phyloP scores from a whole-genome alignment of 2,329 filamentous ascomycete species.

The Coniochaeta sp. region DNA sequence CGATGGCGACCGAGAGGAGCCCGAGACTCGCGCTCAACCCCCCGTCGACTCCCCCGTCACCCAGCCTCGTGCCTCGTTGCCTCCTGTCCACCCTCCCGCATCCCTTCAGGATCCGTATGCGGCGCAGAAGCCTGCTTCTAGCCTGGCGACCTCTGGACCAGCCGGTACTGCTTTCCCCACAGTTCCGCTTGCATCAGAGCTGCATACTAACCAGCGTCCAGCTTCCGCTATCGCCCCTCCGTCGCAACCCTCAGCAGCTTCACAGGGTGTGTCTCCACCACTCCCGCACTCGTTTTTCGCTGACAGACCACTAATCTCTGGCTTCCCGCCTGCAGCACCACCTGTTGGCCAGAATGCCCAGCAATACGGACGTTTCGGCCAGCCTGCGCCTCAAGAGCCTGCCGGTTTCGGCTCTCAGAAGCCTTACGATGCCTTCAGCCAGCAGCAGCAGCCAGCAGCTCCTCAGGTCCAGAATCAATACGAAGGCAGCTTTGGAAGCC shows the following conservation, averaged over 20 bases:
- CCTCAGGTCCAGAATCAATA: conserved; percentile 45
- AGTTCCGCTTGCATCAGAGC: background rate
- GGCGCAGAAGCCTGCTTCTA: conserved; percentile 45
- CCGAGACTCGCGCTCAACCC: conserved; percentile 88
- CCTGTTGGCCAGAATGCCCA: conserved; percentile 49
- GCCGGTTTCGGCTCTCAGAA: conserved; percentile 59
- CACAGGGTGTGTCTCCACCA: conserved; percentile 25
- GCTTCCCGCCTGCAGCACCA: conserved; percentile 41
- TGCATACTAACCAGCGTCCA: conserved; percentile 13
- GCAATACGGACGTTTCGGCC: conserved; percentile 65
- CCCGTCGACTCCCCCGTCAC: conserved; percentile 87
- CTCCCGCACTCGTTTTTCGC: conserved; percentile 14
- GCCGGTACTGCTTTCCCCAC: conserved; percentile 20
- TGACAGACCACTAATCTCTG: conserved; percentile 22
- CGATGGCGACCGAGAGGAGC: conserved; percentile 89
- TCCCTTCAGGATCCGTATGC: conserved; percentile 47
- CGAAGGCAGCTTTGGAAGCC: conserved; percentile 47
- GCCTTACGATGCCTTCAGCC: conserved; percentile 78
- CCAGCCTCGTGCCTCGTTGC: conserved; percentile 77
- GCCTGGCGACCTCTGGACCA: conserved; percentile 33
- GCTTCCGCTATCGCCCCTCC: conserved; percentile 18
- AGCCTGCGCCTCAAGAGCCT: conserved; percentile 52
- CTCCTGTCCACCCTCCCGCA: conserved; percentile 54
- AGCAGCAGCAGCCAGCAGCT: conserved; percentile 55
- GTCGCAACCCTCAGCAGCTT: conserved; percentile 23